Base-by-base conservation (phyloP, 768 basidiomycete genomes). In the Rhodotorula toruloides region DNA sequence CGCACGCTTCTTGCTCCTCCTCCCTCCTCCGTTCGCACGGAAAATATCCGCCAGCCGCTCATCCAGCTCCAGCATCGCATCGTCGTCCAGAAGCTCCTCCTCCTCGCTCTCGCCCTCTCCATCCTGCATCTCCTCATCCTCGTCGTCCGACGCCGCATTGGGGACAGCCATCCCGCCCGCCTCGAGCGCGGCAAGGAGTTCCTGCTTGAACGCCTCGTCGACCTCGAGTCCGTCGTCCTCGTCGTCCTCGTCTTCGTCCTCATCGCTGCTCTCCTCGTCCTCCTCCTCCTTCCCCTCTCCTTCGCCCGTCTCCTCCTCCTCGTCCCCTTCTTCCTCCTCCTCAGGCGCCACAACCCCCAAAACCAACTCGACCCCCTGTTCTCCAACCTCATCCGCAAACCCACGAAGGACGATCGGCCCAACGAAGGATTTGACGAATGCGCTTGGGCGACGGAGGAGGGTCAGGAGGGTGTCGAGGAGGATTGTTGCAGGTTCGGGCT, bases 51-150 rank as follows among this genome's bases (percentile, higher is more conserved):
- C 90, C 12, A 99, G 84, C 75, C 94, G 88, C 54, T 89, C 88
- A 75, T 99, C 94, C 34, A 98, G 84, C 40, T 88, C 88, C 82
- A 98, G 86, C 94, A 99, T 99, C 79, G 96, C 90, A 32, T 98
- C 93, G 75, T 99, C 94, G 75, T 96, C 89, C 86, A 94, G 87
- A 36, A 86, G 79, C 54, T 73, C 74, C 56, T 74, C 73, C 48
- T 72, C 73, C 29, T 66, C 77, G 37, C 74, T 73, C 29, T 78
- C 77, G 14, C 84, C 83, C 5, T 84, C 83, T 12, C 49, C 70
- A 8, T 83, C 83, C 22, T 83, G 74, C 32, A 74, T 81, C 3
- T 81, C 83, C 27, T 82, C 82, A 43, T 78, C 78, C 19, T 84
- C 84, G 13, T 61, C 72, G 13, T 83, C 83, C 2, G 80, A 83